A percentile compares a stretch with the other conserved stretches of the same genome.
phyloP scores from a whole-genome alignment of 2,329 filamentous ascomycete species.

The Colletotrichum sp. region DNA sequence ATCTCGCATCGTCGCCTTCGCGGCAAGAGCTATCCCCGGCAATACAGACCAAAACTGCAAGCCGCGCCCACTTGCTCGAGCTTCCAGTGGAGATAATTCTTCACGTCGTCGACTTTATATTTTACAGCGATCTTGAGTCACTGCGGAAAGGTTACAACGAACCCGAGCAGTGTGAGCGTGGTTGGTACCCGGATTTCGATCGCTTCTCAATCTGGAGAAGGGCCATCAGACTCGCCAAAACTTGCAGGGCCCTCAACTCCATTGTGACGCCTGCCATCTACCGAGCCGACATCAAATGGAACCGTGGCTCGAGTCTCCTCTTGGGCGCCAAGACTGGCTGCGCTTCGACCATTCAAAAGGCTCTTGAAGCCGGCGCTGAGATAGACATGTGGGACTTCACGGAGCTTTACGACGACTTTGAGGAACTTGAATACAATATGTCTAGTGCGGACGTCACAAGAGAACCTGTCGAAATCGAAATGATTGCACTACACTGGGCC shows the following conservation, averaged over 20 bases:
- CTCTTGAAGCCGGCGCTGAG: not conserved
- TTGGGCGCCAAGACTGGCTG: not conserved
- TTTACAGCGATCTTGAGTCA: accelerated
- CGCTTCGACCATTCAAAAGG: not conserved
- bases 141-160: not conserved
- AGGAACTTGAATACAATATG: not conserved
- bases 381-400: not conserved
- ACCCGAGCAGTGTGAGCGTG: not conserved
- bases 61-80: not conserved
- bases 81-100: not conserved
- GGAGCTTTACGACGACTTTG: not conserved
- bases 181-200: not conserved
- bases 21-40: not conserved
- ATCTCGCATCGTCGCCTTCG: not conserved
- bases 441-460: not conserved
- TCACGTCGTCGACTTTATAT: not conserved
- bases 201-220: not conserved
- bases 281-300: not conserved
- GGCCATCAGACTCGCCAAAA: not conserved
- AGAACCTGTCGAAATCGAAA: not conserved
- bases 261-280: not conserved
- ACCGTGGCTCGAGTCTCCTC: not conserved
- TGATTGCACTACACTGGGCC: not conserved
- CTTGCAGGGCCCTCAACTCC: not conserved
- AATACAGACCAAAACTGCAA: not conserved